Evolutionary conservation across 345 rosid genomes (phyloP).

Genomic region (Populus alba): DNA sequence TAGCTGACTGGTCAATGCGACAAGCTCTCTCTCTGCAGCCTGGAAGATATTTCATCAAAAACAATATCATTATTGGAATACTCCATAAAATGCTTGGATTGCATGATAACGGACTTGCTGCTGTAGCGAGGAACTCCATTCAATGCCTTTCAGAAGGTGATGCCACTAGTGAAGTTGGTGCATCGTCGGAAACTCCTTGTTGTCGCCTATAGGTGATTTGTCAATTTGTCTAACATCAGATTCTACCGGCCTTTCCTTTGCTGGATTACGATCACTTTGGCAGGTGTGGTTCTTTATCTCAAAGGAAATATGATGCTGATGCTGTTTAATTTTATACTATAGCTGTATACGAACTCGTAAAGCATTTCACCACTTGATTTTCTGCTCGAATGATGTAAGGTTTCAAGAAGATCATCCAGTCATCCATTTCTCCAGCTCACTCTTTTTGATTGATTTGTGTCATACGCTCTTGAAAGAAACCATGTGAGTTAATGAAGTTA

Average conservation of each 20-base stretch:
- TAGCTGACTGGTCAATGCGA: background rate
- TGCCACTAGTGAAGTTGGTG: slow-evolving; percentile 51
- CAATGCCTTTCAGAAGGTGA: slow-evolving; percentile 59
- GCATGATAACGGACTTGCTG: slow-evolving; percentile 45
- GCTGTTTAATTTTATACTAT: background rate
- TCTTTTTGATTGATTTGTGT: background rate
- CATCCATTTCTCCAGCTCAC: background rate
- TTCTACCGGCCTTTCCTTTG: background rate
- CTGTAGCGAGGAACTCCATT: slow-evolving; percentile 65
- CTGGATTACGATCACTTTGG: too few species aligned
- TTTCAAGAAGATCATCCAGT: background rate
- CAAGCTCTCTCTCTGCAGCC: slow-evolving; percentile 27
- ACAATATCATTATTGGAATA: slow-evolving; percentile 61
- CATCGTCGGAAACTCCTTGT: slow-evolving; percentile 69
- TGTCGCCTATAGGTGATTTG: slow-evolving; percentile 56
- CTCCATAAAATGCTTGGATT: slow-evolving; percentile 54
- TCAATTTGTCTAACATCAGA: background rate
- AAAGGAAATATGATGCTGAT: too few species aligned
- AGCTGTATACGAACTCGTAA: background rate
- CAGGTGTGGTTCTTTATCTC: too few species aligned
- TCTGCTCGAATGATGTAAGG: background rate
- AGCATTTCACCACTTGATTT: background rate
- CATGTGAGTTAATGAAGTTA: background rate
- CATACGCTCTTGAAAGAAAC: background rate
- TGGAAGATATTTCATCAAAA: slow-evolving; percentile 47